Base-by-base conservation (phyloP, 371 early-diverging fungal genomes). In the Mortierella sp. region DNA sequence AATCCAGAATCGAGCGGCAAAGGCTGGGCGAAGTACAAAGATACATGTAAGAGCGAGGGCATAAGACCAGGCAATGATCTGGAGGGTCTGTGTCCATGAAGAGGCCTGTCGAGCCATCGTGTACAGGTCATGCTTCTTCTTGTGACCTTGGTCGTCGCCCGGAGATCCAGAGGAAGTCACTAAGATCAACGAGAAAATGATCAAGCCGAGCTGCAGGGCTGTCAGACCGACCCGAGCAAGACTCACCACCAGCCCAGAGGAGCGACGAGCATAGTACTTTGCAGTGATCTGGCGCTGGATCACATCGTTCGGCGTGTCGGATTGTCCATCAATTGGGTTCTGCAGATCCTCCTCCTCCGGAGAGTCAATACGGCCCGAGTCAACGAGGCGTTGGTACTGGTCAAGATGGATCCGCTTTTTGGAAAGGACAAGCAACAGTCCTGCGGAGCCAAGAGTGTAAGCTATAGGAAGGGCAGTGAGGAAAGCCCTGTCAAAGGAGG, bases 151-250 rank as follows among this genome's bases (percentile, higher is more conserved):
- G 37, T 9, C 37, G 37, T 37, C 37, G n/a, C n/a, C n/a, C n/a
- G 9, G 37, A 37, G 37, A 9, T 37, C n/a, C n/a, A n/a, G n/a
- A n/a, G 37, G 37, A 37, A 9, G 37, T 9, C 37, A 9, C 37
- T 9, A 37, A 37, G 37, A 37, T 37, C 37, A 37, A 37, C 37
- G 37, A 37, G 48, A 79, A 66, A 4, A 79, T 15, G 48, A 60
- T 60, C 30, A 72, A 70, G 4, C 63, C 80, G 21, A 72, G 67
- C 37, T 79, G 80, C 43, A 79, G 37, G 0, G 64, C 73, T 9
- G 70, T 60, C 46, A 79, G 64, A 15, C 70, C 80, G 21, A 79
- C 57, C 47, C 80, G 73, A 19, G 73, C 64, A 23, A 79, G 66
- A 56, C 61, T 72, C 48, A 72, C 53, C 50, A 64, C 63, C 52